A percentile compares a stretch with the other conserved stretches of the same genome.
Evolutionary conservation across 176 grass and related monocot species (phyloP).

Genomic region (Avena sativa): DNA sequence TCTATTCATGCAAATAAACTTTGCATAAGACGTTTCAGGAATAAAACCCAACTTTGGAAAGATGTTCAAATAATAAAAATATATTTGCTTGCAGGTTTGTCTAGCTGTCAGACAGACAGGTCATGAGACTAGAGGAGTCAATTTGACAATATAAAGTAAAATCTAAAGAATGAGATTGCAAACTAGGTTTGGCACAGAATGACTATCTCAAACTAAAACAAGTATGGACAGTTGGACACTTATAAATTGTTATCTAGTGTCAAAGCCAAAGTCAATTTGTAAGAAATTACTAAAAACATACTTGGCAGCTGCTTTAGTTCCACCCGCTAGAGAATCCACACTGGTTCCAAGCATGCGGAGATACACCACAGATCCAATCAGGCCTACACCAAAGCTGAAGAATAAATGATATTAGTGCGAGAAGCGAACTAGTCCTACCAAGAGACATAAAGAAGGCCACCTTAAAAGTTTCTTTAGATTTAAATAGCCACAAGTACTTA

Average conservation of each 20-base stretch:
- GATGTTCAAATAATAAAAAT: conserved; percentile 4
- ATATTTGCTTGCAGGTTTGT: not conserved
- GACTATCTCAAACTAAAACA: conserved; percentile 24
- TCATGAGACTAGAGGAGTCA: not conserved
- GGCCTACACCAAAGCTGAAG: conserved; percentile 81
- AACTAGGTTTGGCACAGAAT: not conserved
- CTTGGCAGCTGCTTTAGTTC: conserved; percentile 75
- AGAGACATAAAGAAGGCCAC: not conserved
- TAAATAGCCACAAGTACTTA: not conserved
- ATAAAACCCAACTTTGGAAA: not conserved
- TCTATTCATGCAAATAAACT: not conserved
- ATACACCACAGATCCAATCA: conserved; percentile 90
- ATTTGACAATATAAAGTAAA: conserved; percentile 9
- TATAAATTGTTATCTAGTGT: not conserved
- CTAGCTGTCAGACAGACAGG: not conserved
- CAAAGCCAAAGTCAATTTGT: not conserved
- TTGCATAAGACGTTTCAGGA: not conserved
- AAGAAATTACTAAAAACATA: conserved; percentile 54
- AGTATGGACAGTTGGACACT: not conserved
- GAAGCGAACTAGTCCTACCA: conserved; percentile 4
- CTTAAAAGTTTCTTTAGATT: conserved; percentile 14
- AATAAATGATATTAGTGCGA: conserved; percentile 41
- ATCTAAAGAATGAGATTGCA: conserved; percentile 19
- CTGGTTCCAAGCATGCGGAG: conserved; percentile 93
- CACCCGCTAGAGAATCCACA: conserved; percentile 90